These are phyloP conservation scores for Pinus albicaulis DNA, from an alignment of 75 land plant genomes.

Conservation along the genomic window DNA sequence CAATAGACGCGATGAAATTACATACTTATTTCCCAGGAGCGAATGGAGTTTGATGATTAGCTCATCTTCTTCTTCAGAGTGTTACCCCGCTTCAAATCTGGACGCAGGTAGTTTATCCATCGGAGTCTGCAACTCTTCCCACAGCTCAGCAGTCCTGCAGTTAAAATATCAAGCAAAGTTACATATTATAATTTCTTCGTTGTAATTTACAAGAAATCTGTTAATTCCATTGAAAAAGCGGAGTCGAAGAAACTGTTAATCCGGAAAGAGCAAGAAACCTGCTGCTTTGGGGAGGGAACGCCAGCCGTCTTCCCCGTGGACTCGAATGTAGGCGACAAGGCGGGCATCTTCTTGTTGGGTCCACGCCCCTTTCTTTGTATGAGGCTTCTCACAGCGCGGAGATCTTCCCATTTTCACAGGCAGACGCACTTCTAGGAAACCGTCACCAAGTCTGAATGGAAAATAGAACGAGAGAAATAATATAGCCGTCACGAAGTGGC, in stretches of 20 bases:
- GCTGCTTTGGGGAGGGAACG: slow-evolving; percentile 43
- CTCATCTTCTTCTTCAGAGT: slow-evolving; percentile 15
- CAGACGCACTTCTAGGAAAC: too few relatives aligned
- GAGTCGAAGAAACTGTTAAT: background rate
- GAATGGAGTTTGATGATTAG: slow-evolving; percentile 27
- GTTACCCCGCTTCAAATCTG: slow-evolving; percentile 22
- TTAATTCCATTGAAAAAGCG: background rate
- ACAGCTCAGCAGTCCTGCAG: slow-evolving; percentile 17
- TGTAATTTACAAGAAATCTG: too few relatives aligned
- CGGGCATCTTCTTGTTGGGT: slow-evolving; percentile 47
- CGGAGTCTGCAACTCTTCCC: slow-evolving; percentile 26
- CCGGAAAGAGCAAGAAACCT: slow-evolving; percentile 4
- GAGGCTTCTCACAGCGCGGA: slow-evolving; percentile 36
- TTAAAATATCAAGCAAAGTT: background rate
- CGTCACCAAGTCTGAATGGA: too few relatives aligned
- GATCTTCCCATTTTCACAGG: slow-evolving; percentile 28
- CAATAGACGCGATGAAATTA: background rate
- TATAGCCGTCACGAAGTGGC: too few relatives aligned
- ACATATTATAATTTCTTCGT: background rate
- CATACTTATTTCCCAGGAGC: slow-evolving; percentile 20
- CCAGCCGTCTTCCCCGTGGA: slow-evolving; percentile 46
- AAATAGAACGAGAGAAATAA: too few relatives aligned
- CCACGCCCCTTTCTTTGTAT: slow-evolving; percentile 47
- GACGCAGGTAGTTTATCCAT: slow-evolving; percentile 27
- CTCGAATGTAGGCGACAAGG: slow-evolving; percentile 31